These are phyloP conservation scores for Trichoderma sp. DNA, from an alignment of 2,329 filamentous ascomycete species.

Conservation along the genomic window DNA sequence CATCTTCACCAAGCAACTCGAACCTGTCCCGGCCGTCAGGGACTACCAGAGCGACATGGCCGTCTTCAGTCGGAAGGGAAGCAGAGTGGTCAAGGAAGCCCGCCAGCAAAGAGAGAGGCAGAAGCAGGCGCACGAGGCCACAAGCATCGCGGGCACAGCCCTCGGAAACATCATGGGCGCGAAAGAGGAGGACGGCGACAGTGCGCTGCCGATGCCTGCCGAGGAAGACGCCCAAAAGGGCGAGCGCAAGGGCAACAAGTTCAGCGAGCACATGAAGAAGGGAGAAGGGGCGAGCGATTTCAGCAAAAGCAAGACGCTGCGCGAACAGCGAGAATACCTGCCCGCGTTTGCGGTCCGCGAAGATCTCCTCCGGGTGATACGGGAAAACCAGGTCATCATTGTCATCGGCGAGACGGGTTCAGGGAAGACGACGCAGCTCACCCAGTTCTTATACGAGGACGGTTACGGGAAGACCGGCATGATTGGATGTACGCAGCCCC, in stretches of 20 bases:
- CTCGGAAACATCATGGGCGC: conserved; percentile 95
- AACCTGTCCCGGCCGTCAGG: conserved; percentile 88
- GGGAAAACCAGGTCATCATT: conserved; percentile 96
- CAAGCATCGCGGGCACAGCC: conserved; percentile 86
- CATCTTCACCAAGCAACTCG: conserved; percentile 95
- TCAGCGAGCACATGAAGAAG: conserved; percentile 87
- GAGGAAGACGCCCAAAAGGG: conserved; percentile 67
- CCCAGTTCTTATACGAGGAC: conserved; percentile 94
- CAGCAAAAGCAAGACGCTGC: conserved; percentile 85
- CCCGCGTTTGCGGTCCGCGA: conserved; percentile 96
- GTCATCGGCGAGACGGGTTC: conserved; percentile 97
- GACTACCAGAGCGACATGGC: conserved; percentile 99
- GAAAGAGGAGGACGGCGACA: conserved; percentile 91
- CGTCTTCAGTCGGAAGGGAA: conserved; percentile 94
- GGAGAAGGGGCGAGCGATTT: conserved; percentile 85
- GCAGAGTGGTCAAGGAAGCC: conserved; percentile 86
- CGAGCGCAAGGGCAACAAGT: conserved; percentile 64
- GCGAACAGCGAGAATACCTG: conserved; percentile 88
- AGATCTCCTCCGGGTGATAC: conserved; percentile 85
- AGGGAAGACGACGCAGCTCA: conserved; percentile 95
- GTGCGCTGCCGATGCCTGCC: conserved; percentile 73
- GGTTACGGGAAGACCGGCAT: conserved; percentile 85
- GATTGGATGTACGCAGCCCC: conserved; percentile 95
- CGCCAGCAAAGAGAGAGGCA: conserved; percentile 91
- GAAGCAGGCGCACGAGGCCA: conserved; percentile 92